phyloP scores from a whole-genome alignment of 2,329 filamentous ascomycete species.

The Hortaea werneckii region DNA sequence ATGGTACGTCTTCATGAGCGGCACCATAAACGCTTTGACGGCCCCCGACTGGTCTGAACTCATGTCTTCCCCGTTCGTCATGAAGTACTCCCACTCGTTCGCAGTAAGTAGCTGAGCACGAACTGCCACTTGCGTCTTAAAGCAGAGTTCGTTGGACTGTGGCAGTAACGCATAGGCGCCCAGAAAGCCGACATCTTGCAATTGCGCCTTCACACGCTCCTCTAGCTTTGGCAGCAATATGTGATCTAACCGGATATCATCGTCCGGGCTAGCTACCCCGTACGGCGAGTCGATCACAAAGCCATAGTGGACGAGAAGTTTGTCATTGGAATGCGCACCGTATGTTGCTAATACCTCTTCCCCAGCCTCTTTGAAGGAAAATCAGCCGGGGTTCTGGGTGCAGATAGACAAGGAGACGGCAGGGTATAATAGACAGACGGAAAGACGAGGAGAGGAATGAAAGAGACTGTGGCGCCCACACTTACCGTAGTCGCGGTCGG shows the following conservation, averaged over 20 bases:
- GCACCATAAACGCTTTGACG: conserved; percentile 12
- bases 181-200: conserved; percentile 35
- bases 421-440: not conserved
- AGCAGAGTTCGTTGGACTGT: conserved; percentile 27
- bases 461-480: not conserved
- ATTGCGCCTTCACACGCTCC: conserved; percentile 19
- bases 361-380: conserved; percentile 19
- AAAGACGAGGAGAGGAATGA: not conserved
- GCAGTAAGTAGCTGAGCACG: conserved; percentile 27
- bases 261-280: conserved; percentile 23
- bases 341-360: conserved; percentile 63
- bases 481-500: conserved; percentile 41
- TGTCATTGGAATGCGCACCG: conserved; percentile 61
- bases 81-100: conserved; percentile 29
- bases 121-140: conserved; percentile 37
- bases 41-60: conserved; percentile 17
- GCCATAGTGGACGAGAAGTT: conserved; percentile 59
- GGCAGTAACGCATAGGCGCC: conserved; percentile 26
- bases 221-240: conserved; percentile 30
- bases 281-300: conserved; percentile 25
- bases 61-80: conserved; percentile 24
- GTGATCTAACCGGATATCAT: conserved; percentile 33
- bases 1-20: not conserved
- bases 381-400: not conserved
- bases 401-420: not conserved